phyloP scores from a whole-genome alignment of 495 filamentous ascomycete genomes.

The Bryoglossum gracile region DNA sequence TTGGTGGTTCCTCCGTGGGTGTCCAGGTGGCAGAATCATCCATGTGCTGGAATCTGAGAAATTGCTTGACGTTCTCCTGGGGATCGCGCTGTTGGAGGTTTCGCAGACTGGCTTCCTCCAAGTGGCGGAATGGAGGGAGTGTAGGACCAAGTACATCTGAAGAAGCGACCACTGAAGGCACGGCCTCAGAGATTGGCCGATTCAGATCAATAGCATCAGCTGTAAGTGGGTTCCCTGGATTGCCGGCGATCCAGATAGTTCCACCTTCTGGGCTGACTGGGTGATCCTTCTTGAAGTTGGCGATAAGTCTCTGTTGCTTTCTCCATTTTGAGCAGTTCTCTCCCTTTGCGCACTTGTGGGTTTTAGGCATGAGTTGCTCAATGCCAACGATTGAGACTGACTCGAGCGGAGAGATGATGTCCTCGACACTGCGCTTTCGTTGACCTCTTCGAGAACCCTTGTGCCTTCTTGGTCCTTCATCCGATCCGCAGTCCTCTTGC shows the following conservation, averaged over 20 bases:
- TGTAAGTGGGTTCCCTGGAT: constrained; percentile 62
- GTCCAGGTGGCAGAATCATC: constrained; percentile 34
- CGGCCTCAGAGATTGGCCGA: constrained; percentile 53
- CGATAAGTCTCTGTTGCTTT: constrained; percentile 63
- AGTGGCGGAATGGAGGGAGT: constrained; percentile 50
- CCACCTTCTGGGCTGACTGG: constrained; percentile 51
- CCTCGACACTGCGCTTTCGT: constrained; percentile 45
- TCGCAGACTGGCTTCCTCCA: constrained; percentile 64
- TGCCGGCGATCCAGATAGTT: constrained; percentile 57
- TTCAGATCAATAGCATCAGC: constrained; percentile 38
- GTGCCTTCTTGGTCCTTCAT: constrained; percentile 32
- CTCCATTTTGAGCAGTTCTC: constrained; percentile 78
- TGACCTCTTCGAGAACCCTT: constrained; percentile 37
- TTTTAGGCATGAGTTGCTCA: constrained; percentile 77
- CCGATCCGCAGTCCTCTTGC: constrained; percentile 26
- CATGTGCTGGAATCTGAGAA: constrained; percentile 68
- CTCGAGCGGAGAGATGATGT: constrained; percentile 64
- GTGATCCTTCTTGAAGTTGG: constrained; percentile 59
- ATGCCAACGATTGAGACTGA: constrained; percentile 89
- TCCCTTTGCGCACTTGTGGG: constrained; percentile 83
- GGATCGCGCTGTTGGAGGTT: constrained; percentile 66
- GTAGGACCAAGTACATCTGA: constrained; percentile 77
- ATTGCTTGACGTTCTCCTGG: constrained; percentile 85
- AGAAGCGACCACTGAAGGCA: constrained; percentile 80
- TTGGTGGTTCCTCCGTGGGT: constrained; percentile 45